Conservation (phyloP, 2,329 filamentous ascomycete genomes). For the Ophiosphaerella korrae region DNA sequence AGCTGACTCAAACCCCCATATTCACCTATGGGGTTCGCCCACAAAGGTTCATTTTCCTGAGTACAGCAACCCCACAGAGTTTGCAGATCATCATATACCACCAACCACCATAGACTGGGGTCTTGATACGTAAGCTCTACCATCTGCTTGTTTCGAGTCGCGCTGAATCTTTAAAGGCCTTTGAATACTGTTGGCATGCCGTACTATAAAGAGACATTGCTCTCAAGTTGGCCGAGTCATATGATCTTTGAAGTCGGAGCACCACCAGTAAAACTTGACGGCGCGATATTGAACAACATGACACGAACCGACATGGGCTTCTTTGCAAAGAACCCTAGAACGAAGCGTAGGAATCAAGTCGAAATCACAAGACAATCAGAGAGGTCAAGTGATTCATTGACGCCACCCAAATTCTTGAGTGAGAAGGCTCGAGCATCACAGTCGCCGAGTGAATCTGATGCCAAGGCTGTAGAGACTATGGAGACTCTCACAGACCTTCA, state of each 20-base stretch:
- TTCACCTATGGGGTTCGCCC: conserved; percentile 88
- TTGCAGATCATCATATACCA: conserved; percentile 67
- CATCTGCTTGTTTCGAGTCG: neutral
- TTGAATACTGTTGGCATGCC: conserved; percentile 88
- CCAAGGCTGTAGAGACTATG: conserved; percentile 58
- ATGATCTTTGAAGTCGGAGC: conserved; percentile 84
- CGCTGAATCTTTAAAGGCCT: conserved; percentile 59
- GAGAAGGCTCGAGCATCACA: conserved; percentile 79
- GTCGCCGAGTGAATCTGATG: conserved; percentile 33
- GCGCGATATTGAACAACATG: conserved; percentile 69
- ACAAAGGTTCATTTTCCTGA: conserved; percentile 87
- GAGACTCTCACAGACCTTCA: conserved; percentile 71
- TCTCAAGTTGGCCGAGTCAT: conserved; percentile 89
- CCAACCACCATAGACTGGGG: conserved; percentile 70
- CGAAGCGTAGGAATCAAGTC: conserved; percentile 77
- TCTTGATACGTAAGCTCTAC: conserved; percentile 65
- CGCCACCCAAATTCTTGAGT: conserved; percentile 91
- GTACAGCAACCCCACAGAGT: conserved; percentile 74
- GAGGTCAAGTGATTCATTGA: conserved; percentile 64
- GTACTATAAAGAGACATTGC: conserved; percentile 84
- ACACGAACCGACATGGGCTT: conserved; percentile 75
- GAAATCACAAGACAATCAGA: conserved; percentile 72
- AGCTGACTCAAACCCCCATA: conserved; percentile 75
- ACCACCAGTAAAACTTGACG: conserved; percentile 76
- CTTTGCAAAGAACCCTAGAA: conserved; percentile 77